Conservation (phyloP, 2,329 filamentous ascomycete species). For the Zymoseptoria tritici region DNA sequence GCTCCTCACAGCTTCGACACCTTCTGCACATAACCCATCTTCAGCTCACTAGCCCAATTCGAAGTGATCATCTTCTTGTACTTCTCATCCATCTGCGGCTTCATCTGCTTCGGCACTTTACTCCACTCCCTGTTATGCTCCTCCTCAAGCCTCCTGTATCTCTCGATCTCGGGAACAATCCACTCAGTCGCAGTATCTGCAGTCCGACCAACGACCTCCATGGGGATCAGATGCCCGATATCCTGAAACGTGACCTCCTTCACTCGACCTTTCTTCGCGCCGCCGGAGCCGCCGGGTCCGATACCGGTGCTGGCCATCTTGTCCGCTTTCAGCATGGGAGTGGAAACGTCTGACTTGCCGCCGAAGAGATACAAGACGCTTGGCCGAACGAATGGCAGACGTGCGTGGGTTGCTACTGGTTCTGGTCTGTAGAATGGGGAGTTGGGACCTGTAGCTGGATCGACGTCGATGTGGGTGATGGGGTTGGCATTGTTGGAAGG, state of each 20-base stretch:
- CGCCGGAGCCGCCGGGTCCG: slow-evolving; percentile 61
- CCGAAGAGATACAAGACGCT: slow-evolving; percentile 65
- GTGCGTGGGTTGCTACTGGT: slow-evolving; percentile 47
- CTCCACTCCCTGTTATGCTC: slow-evolving; percentile 23
- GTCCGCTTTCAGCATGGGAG: slow-evolving; percentile 42
- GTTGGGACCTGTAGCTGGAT: slow-evolving; percentile 21
- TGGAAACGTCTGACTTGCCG: slow-evolving; percentile 50
- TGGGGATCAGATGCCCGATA: slow-evolving; percentile 72
- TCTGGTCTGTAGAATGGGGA: slow-evolving; percentile 62
- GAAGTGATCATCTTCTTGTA: slow-evolving; percentile 16
- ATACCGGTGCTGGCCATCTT: slow-evolving; percentile 59
- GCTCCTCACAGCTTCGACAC: neutral
- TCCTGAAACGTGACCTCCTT: slow-evolving; percentile 55
- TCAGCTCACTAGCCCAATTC: neutral
- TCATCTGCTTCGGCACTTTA: slow-evolving; percentile 21
- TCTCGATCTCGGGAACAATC: slow-evolving; percentile 27
- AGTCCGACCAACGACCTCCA: slow-evolving; percentile 65
- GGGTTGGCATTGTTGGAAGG: slow-evolving; percentile 31
- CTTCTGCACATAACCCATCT: neutral
- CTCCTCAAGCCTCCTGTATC: slow-evolving; percentile 29
- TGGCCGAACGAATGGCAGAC: slow-evolving; percentile 56
- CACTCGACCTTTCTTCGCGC: slow-evolving; percentile 58
- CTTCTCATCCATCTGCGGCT: slow-evolving; percentile 23
- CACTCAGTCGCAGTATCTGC: slow-evolving; percentile 46
- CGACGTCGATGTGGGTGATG: slow-evolving; percentile 38